Base-by-base conservation (phyloP, 805 yeast genomes). In the Myxozyma kluyveri region DNA sequence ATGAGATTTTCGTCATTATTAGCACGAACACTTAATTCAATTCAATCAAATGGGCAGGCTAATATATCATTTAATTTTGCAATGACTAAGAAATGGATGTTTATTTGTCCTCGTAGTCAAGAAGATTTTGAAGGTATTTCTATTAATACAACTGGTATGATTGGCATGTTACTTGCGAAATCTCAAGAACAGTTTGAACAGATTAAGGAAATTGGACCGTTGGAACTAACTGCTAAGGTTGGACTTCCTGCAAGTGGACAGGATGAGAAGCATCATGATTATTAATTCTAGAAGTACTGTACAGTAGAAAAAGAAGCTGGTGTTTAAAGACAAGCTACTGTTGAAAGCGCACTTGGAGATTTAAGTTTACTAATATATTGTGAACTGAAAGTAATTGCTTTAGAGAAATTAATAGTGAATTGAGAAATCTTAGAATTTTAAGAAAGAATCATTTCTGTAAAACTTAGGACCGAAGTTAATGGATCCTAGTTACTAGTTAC, bases 71-170 rank as follows among this genome's bases (percentile, higher is more conserved):
- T 87, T 68, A 91, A 91, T 65, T 81, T 90, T 32, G 70, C 88
- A 40, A 80, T 91, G 77, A 88, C 95, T 43, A 81, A 81, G 44
- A 77, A 81, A 47, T 91, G 93, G 87, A 79, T 91, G 70, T 79
- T 89, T 79, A 67, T 86, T 21, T 83, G 89, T n/a, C 98, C 99
- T 17, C 78, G 97, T 63, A 72, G 84, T 1, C 63, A 66, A 17
- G 83, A 84, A 1, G 72, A 70, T 45, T 82, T 75, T 62, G 74
- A 76, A 17, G 71, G 67, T 4, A 69, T 83, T 27, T 85, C 91
- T 52, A 76, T 89, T 60, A 91, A 91, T 65, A 76, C 96, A 0
- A 78, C 88, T 42, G 97, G 95, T 0, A 80, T 79, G 53, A 73
- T 86, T 56, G 97, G 98, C 1, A 68, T 91, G 58, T 65, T 90